phyloP scores from a whole-genome alignment of 495 filamentous ascomycete species.

The Aspergillus saccharolyticus region DNA sequence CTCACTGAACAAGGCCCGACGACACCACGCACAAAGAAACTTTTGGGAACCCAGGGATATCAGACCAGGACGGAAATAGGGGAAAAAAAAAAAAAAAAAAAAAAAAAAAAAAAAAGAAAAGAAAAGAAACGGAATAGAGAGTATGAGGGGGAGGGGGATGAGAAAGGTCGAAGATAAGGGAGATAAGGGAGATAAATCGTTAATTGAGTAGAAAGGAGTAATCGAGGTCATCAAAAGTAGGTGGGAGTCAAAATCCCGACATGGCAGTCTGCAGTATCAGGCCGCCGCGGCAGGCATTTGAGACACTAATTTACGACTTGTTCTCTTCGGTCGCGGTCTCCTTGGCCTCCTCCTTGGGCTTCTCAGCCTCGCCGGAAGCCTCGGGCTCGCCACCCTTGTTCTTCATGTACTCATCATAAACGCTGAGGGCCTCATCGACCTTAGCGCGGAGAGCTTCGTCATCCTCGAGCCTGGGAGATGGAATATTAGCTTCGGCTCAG shows the following conservation, averaged over 20 bases:
- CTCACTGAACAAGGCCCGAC: constrained; percentile 36
- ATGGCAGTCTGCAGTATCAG: constrained; percentile 11
- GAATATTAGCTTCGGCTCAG: constrained; percentile 21
- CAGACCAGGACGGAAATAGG: constrained; percentile 36
- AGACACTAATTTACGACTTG: constrained; percentile 39
- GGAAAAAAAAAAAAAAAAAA: constrained; percentile 19
- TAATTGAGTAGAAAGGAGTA: constrained; percentile 26
- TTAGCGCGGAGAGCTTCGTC: constrained; percentile 84
- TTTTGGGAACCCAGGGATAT: constrained; percentile 50
- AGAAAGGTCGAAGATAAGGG: constrained; percentile 27
- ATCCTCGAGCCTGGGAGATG: constrained; percentile 68
- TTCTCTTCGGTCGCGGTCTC: constrained; percentile 42
- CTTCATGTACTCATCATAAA: constrained; percentile 99
- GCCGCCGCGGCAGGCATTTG: constrained; percentile 7
- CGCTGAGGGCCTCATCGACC: constrained; percentile 92
- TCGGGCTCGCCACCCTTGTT: constrained; percentile 48
- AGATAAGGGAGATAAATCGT: constrained; percentile 25
- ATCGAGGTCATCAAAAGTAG: constrained; percentile 40
- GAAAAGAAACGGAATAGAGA: constrained; percentile 17
- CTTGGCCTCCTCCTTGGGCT: constrained; percentile 43
- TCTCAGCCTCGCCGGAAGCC: constrained; percentile 29
- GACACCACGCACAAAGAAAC: constrained; percentile 39
- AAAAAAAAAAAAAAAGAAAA: constrained; percentile 13
- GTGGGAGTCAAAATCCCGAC: constrained; percentile 34
- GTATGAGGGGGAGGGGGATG: no score